These are phyloP conservation scores for Parsonsia alboflavescens DNA, from an alignment of 257 asterid genomes.

Conservation along the genomic window DNA sequence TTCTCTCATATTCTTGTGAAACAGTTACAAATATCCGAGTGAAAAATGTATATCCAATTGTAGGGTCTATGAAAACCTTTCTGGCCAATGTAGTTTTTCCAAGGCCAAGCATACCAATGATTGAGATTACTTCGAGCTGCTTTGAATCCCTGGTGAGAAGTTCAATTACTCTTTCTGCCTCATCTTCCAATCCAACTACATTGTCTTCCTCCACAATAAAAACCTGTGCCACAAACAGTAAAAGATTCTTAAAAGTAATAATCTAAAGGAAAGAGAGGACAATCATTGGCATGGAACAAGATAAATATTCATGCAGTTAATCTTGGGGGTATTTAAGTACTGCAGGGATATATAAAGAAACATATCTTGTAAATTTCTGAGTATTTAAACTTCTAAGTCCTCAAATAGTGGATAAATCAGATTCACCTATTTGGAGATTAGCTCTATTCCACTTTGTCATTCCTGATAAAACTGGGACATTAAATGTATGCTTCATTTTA, in stretches of 20 bases:
- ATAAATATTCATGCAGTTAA: neutral
- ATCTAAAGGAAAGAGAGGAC: neutral
- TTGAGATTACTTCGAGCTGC: constrained; percentile 22
- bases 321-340: neutral
- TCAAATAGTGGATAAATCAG: too few relatives aligned
- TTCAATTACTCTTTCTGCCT: constrained; percentile 12
- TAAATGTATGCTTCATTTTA: too few relatives aligned
- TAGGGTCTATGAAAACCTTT: constrained; percentile 23
- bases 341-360: too few relatives aligned
- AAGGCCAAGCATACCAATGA: constrained; percentile 36
- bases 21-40: constrained; percentile 26
- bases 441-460: neutral
- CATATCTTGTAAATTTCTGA: too few relatives aligned
- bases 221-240: neutral
- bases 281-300: neutral
- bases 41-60: constrained; percentile 24
- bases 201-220: constrained; percentile 20
- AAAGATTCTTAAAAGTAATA: neutral
- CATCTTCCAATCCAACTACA: constrained; percentile 32
- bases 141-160: constrained; percentile 19
- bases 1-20: constrained; percentile 19
- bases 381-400: neutral
- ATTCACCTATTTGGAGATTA: too few relatives aligned
- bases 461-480: neutral
- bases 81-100: constrained; percentile 38